Conservation (phyloP, 305 asterid species). For the Fraxinus sp. region DNA sequence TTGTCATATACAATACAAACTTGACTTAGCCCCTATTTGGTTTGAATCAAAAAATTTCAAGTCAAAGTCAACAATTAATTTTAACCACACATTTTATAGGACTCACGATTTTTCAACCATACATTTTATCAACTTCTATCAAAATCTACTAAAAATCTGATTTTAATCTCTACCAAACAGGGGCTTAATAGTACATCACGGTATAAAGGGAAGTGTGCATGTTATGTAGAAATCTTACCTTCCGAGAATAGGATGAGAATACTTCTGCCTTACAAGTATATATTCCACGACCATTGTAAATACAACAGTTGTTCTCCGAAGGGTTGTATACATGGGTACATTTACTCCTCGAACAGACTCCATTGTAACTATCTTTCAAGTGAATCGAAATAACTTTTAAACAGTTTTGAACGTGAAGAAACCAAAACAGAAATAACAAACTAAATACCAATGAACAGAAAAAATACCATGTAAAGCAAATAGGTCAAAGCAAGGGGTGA, state of each 20-base stretch:
- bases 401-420: not conserved
- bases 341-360: slow-evolving; percentile 89
- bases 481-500: slow-evolving; percentile 68
- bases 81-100: too few relatives aligned
- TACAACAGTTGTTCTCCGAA: slow-evolving; percentile 83
- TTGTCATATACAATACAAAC: not conserved
- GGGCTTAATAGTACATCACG: not conserved
- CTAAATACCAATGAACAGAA: not conserved
- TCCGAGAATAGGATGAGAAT: slow-evolving; percentile 56
- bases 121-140: too few relatives aligned
- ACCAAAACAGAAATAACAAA: slow-evolving; percentile 4
- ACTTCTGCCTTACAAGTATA: slow-evolving; percentile 61
- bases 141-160: too few relatives aligned
- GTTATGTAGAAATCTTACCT: slow-evolving; percentile 44
- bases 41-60: too few relatives aligned
- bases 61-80: too few relatives aligned
- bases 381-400: slow-evolving; percentile 40
- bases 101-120: too few relatives aligned
- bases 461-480: slow-evolving; percentile 78
- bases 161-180: too few relatives aligned
- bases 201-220: not conserved
- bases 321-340: slow-evolving; percentile 95
- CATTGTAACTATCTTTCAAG: slow-evolving; percentile 79
- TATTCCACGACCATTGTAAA: slow-evolving; percentile 81
- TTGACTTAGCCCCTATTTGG: not conserved